These are phyloP conservation scores for Auricularia sp. DNA, from an alignment of 768 basidiomycete species.

Conservation along the genomic window DNA sequence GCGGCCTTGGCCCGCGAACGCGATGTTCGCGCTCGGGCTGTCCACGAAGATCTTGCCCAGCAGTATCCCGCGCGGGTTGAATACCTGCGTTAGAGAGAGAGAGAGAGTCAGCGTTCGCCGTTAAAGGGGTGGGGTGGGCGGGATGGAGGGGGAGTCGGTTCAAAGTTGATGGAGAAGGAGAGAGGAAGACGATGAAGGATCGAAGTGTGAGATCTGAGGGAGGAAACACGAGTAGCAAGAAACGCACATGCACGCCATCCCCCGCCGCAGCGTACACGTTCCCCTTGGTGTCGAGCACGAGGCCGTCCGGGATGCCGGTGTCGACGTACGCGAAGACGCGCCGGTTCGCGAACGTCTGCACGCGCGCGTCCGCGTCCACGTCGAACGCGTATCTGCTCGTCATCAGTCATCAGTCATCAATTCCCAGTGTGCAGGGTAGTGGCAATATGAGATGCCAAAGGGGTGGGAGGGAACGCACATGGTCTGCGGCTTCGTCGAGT, in stretches of 20 bases:
- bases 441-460: not conserved
- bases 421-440: not conserved
- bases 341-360: conserved; percentile 46
- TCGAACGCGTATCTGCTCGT: conserved; percentile 46
- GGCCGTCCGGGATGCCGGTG: conserved; percentile 56
- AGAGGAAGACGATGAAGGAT: no score
- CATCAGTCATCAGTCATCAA: not conserved
- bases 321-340: conserved; percentile 61
- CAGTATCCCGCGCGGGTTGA: conserved; percentile 43
- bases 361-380: conserved; percentile 36
- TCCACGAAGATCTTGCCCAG: conserved; percentile 56
- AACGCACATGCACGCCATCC: conserved; percentile 53
- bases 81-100: conserved; percentile 29
- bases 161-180: no score
- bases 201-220: not conserved
- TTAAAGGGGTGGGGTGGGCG: no score
- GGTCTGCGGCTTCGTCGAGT: conserved; percentile 54
- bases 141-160: no score
- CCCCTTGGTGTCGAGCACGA: conserved; percentile 52
- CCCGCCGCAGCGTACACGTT: conserved; percentile 61
- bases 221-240: not conserved
- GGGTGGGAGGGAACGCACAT: conserved; percentile 25
- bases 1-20: conserved; percentile 31
- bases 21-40: conserved; percentile 27
- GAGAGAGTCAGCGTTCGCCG: not conserved